Percentiles rank a stretch among this genome's conserved stretches.
phyloP scores from a whole-genome alignment of 345 rosid species.

The Ceriops decandra region DNA sequence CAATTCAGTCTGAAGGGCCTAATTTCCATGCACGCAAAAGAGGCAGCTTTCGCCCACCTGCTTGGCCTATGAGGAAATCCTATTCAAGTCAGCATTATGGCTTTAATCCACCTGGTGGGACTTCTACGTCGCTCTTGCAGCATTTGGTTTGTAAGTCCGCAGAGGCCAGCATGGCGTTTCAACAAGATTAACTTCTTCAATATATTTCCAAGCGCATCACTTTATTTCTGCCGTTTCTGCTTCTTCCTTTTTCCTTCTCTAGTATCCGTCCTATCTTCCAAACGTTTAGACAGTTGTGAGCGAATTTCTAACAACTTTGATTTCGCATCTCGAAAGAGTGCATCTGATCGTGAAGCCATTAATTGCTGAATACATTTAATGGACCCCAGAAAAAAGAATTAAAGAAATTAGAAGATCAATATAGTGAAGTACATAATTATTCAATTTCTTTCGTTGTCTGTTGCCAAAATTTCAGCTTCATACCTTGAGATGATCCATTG shows the following conservation, averaged over 20 bases:
- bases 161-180: neutral
- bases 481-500: conserved; percentile 95
- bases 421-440: neutral
- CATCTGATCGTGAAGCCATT: conserved; percentile 86
- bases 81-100: neutral
- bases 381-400: neutral
- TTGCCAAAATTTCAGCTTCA: neutral
- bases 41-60: neutral
- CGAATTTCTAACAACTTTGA: conserved; percentile 44
- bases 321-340: conserved; percentile 76
- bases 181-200: neutral
- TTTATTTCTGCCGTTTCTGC: conserved; percentile 22
- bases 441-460: neutral
- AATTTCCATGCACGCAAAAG: neutral
- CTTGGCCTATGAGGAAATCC: neutral
- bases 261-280: conserved; percentile 19
- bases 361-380: conserved; percentile 50
- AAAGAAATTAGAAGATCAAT: neutral
- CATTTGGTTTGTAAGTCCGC: neutral
- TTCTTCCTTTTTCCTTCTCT: conserved; percentile 23
- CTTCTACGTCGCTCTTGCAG: neutral
- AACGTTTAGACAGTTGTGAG: conserved; percentile 24
- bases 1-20: neutral
- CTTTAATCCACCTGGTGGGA: neutral
- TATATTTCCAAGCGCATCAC: neutral